Base-by-base conservation (phyloP, 306 rosid species). In the Adenanthera pavonina region DNA sequence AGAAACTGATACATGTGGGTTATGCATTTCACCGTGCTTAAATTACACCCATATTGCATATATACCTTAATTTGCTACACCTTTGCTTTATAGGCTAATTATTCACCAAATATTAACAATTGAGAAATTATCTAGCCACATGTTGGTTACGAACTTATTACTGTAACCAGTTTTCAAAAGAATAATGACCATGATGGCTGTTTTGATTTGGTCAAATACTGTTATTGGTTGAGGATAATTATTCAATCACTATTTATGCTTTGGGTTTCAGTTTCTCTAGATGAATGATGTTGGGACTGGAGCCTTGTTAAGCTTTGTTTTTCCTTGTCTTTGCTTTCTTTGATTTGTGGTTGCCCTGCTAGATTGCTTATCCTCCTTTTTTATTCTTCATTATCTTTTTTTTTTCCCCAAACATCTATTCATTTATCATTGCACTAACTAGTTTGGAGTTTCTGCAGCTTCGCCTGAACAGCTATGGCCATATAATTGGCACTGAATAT, bases 401-500 rank as follows among this genome's bases (percentile, higher is more conserved):
- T 72, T 17, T 53, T 25, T 2, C 35, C 5, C 41, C 16, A 10
- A 57, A 53, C 51, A 2, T 33, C 48, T 25, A 36, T 69, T 67
- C 12, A 36, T 54, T 69, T 41, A 19, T 69, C 65, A 59, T 71
- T 69, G 33, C 40, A 38, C 9, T 71, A 47, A 62, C 65, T 53
- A 40, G 8, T 82, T 79, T 79, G 43, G 40, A 76, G 66, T 78
- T 80, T 36, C 86, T 92, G 91, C 94, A 96, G 98, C 92, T 93
- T 87, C 97, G 98, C 80, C 73, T 96, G 76, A 89, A 91, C 90
- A 89, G 91, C 67, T 0, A 88, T 69, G 99, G 99, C 38, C 90
- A 88, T 19, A 96, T 93, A 80, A 84, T 91, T 5, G 99, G 99
- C 89, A 92, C 98, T 35, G 98, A 93, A 84, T 96, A 92, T 87